Percentiles rank a stretch among this genome's conserved stretches.
Evolutionary conservation across 768 basidiomycete species (phyloP).

Genomic region (Auriculariales sp.): DNA sequence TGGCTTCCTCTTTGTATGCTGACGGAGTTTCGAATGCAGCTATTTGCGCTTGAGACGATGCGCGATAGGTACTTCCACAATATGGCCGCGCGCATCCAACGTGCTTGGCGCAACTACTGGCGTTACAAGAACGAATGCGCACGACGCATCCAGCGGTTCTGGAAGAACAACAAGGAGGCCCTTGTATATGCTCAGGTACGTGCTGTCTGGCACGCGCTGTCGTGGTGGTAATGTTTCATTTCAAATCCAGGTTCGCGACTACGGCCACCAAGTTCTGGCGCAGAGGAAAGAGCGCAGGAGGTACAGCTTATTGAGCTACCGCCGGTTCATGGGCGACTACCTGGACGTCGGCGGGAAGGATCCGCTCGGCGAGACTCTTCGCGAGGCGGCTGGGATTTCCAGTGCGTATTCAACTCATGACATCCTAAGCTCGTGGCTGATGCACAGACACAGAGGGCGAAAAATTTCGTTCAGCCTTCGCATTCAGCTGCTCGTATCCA

Average conservation of each 20-base stretch:
- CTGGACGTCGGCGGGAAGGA: slow-evolving; percentile 71
- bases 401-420: slow-evolving; percentile 44
- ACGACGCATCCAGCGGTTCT: slow-evolving; percentile 89
- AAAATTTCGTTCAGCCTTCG: slow-evolving; percentile 72
- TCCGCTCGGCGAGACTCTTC: slow-evolving; percentile 62
- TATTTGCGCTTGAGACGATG: slow-evolving; percentile 97
- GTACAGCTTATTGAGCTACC: slow-evolving; percentile 85
- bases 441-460: too few species aligned
- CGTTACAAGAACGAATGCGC: slow-evolving; percentile 93
- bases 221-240: too few species aligned
- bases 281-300: slow-evolving; percentile 86
- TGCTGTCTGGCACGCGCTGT: too few species aligned
- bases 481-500: slow-evolving; percentile 73
- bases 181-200: slow-evolving; percentile 79
- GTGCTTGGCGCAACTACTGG: slow-evolving; percentile 91
- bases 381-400: slow-evolving; percentile 54
- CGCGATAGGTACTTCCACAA: slow-evolving; percentile 99
- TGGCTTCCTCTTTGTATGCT: background rate
- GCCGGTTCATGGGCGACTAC: slow-evolving; percentile 94
- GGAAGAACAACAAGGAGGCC: slow-evolving; percentile 95
- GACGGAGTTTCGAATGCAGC: slow-evolving; percentile 26
- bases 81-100: slow-evolving; percentile 94
- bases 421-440: too few species aligned
- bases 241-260: slow-evolving; percentile 82
- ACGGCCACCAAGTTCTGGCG: slow-evolving; percentile 68